Percentiles rank a stretch among this genome's conserved stretches.
phyloP scores from a whole-genome alignment of 2,329 filamentous ascomycete species.

The Fusarium sp. region DNA sequence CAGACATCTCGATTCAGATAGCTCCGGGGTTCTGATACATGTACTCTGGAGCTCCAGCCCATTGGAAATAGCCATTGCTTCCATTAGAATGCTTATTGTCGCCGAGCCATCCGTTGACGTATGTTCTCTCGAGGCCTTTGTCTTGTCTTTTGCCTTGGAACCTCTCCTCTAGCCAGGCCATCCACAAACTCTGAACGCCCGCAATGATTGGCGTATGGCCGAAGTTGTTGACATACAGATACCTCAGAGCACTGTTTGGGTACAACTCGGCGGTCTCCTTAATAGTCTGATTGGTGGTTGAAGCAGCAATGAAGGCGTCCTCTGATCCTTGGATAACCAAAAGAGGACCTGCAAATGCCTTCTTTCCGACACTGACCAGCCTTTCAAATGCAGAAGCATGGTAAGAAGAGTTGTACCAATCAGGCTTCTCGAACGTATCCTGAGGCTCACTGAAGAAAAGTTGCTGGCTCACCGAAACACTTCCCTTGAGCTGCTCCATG shows the following conservation, averaged over 20 bases:
- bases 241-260: not conserved
- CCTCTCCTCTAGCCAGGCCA: constrained; percentile 6
- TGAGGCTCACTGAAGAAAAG: not conserved
- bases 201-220: constrained; percentile 17
- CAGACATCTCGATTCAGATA: not conserved
- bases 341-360: not conserved
- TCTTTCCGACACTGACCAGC: not conserved
- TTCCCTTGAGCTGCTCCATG: constrained; percentile 18
- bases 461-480: not conserved
- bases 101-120: constrained; percentile 2
- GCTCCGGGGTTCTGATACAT: constrained; percentile 22
- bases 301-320: not conserved
- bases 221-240: constrained; percentile 1
- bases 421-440: not conserved
- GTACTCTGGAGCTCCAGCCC: constrained; percentile 21
- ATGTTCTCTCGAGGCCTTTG: not conserved
- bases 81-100: constrained; percentile 6
- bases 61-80: constrained; percentile 12
- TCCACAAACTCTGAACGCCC: not conserved
- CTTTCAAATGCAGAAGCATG: constrained; percentile 17
- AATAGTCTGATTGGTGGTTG: not conserved
- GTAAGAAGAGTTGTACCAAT: constrained; percentile 10
- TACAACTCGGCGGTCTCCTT: accelerated
- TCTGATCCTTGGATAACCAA: constrained; percentile 12
- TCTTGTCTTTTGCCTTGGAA: not conserved